Percentiles rank a stretch among this genome's conserved stretches.
Evolutionary conservation across 768 basidiomycete genomes (phyloP).

Genomic region (Phaeotremella fagi): DNA sequence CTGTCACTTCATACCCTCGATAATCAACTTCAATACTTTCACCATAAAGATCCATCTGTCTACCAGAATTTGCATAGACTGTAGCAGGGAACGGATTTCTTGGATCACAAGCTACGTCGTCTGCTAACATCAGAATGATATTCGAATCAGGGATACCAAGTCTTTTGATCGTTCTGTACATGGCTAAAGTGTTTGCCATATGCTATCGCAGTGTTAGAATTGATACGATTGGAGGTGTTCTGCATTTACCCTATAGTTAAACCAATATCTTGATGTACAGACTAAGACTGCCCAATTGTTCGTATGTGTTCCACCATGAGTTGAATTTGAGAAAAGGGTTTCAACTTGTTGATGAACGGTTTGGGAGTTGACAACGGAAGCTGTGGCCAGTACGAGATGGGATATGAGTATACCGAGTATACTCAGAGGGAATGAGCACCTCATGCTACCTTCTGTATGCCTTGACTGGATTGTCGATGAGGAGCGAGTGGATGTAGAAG

Average conservation of each 20-base stretch:
- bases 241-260: constrained; percentile 97
- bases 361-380: too few relatives aligned
- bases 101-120: constrained; percentile 89
- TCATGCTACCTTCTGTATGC: too few relatives aligned
- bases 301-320: constrained; percentile 57
- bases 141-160: constrained; percentile 97
- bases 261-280: constrained; percentile 92
- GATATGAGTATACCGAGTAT: too few relatives aligned
- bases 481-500: too few relatives aligned
- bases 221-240: too few relatives aligned
- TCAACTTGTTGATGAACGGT: constrained; percentile 23
- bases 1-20: constrained; percentile 94
- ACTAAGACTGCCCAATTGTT: constrained; percentile 99
- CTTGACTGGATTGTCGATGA: too few relatives aligned
- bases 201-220: constrained; percentile 72
- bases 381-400: neutral
- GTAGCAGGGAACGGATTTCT: constrained; percentile 87
- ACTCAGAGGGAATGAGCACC: too few relatives aligned
- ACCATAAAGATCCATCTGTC: constrained; percentile 82
- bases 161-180: constrained; percentile 98
- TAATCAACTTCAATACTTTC: constrained; percentile 98
- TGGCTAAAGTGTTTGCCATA: constrained; percentile 96
- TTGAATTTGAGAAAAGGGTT: constrained; percentile 16
- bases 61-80: constrained; percentile 82
- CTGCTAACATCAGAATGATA: constrained; percentile 97